These are phyloP conservation scores for Aspergillus arachidicola DNA, from an alignment of 2,329 filamentous ascomycete genomes.

Conservation along the genomic window DNA sequence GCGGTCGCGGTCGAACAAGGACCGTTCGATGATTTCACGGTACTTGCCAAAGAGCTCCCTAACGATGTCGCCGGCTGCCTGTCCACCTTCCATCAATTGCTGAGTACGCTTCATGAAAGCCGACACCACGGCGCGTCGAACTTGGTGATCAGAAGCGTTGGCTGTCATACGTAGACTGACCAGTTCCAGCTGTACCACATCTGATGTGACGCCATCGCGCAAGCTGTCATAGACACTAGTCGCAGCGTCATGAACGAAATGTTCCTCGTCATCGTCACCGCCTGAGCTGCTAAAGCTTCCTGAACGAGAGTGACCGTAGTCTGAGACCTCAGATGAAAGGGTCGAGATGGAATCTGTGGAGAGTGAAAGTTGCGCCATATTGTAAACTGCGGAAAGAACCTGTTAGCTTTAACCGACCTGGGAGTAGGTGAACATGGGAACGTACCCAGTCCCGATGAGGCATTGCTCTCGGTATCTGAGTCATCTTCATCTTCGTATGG, in stretches of 20 bases:
- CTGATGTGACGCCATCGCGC: constrained; percentile 68
- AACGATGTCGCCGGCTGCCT: constrained; percentile 66
- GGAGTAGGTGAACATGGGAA: not conserved
- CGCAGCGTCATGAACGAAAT: constrained; percentile 87
- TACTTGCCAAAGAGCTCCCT: constrained; percentile 65
- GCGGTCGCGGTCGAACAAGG: constrained; percentile 59
- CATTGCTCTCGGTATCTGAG: constrained; percentile 66
- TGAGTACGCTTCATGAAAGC: constrained; percentile 82
- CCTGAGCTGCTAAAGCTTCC: constrained; percentile 74
- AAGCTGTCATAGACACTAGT: constrained; percentile 84
- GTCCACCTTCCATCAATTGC: constrained; percentile 64
- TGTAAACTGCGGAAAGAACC: constrained; percentile 47
- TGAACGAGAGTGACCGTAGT: constrained; percentile 59
- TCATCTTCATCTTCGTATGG: constrained; percentile 68
- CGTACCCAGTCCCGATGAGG: constrained; percentile 43
- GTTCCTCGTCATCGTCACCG: constrained; percentile 63
- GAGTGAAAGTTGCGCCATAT: constrained; percentile 49
- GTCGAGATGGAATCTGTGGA: constrained; percentile 64
- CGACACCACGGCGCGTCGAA: constrained; percentile 81
- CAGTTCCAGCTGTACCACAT: constrained; percentile 91
- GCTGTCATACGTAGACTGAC: constrained; percentile 89
- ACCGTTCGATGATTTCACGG: constrained; percentile 61
- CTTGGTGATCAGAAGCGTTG: constrained; percentile 85
- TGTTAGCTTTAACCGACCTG: constrained; percentile 13
- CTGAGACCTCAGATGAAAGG: constrained; percentile 58